phyloP scores from a whole-genome alignment of 1,284 basidiomycete species.

The Moniliella sp. region DNA sequence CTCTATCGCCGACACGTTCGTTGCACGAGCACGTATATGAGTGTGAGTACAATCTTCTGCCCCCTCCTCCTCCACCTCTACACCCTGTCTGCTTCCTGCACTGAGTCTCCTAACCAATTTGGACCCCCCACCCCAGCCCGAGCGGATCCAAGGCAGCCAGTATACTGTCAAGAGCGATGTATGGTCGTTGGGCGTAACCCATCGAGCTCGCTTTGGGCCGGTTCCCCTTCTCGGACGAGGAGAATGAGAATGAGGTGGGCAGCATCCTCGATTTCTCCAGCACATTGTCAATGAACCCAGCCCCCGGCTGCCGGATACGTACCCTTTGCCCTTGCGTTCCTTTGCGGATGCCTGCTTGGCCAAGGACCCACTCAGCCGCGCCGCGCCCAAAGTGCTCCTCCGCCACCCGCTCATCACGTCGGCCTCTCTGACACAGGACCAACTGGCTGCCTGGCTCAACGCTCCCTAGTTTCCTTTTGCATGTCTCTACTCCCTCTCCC shows the following conservation, averaged over 20 bases:
- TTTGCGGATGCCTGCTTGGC: not conserved
- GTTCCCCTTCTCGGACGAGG: constrained; percentile 49
- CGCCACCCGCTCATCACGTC: too few species aligned
- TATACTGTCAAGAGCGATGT: constrained; percentile 95
- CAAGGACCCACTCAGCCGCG: not conserved
- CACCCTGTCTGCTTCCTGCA: not conserved
- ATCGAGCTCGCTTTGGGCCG: constrained; percentile 82
- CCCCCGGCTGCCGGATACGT: constrained; percentile 17
- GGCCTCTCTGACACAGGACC: too few species aligned
- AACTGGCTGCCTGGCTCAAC: too few species aligned
- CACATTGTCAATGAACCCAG: constrained; percentile 61
- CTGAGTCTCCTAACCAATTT: not conserved
- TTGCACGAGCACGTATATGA: constrained; percentile 97
- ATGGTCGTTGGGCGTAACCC: constrained; percentile 79
- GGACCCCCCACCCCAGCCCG: constrained; percentile 45
- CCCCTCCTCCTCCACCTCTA: not conserved
- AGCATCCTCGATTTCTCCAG: constrained; percentile 86
- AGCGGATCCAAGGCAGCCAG: constrained; percentile 89
- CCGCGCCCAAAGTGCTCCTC: too few species aligned
- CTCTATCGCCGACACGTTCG: constrained; percentile 93
- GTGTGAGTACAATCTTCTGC: constrained; percentile 39
- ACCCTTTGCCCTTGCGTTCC: too few species aligned
- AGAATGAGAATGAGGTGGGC: constrained; percentile 43
- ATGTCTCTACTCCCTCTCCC: too few species aligned
- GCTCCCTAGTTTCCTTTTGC: too few species aligned